Base-by-base conservation (phyloP, 2,329 filamentous ascomycete species). In the Epichloe typhina region DNA sequence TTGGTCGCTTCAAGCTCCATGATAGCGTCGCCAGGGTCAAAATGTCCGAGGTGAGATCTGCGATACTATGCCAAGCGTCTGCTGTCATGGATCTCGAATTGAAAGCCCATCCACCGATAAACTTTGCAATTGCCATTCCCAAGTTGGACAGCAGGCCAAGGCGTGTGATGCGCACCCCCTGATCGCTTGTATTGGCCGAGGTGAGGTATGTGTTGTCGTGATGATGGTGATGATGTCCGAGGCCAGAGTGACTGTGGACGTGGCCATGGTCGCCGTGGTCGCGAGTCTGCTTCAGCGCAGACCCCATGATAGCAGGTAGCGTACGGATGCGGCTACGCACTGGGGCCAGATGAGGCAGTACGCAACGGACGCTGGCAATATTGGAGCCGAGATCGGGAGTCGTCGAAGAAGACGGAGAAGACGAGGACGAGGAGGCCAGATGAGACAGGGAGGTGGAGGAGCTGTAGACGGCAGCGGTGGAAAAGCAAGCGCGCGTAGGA, bases 11-110 rank as follows among this genome's bases (percentile, higher is more conserved):
- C 53, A 97, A 71, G 53, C 90, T 95, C 82, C 87, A 95, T 19
- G 90, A 91, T 45, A 98, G 90, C 9, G 93, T 98, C 15, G 88
- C 87, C 19, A 98, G 77, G 1, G 93, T 98, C 66, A 96, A 82
- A 59, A 98, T 77, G 66, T 98, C 93, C 49, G 90, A 96, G 54
- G 95, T 88, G 51, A 98, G 79, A 68, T 98, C 93, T 46, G 91
- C 95, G 58, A 97, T 77, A 61, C 89, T 91, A 71, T 98, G 93
- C 72, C 95, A 91, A 51, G 88, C 93, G 66, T 98, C 93, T 63
- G 93, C 90, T 53, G 90, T 75, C 75, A 95, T 86, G 52, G 88
- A 84, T 69, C 96, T 89, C 43, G 90, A 96, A 68, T 96, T 90
- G 75, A 98, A 97, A 57, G 84, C 73, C 71, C 93, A 95, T 59